These are phyloP conservation scores for Pulveroboletus frians DNA, from an alignment of 768 basidiomycete genomes.

Conservation along the genomic window DNA sequence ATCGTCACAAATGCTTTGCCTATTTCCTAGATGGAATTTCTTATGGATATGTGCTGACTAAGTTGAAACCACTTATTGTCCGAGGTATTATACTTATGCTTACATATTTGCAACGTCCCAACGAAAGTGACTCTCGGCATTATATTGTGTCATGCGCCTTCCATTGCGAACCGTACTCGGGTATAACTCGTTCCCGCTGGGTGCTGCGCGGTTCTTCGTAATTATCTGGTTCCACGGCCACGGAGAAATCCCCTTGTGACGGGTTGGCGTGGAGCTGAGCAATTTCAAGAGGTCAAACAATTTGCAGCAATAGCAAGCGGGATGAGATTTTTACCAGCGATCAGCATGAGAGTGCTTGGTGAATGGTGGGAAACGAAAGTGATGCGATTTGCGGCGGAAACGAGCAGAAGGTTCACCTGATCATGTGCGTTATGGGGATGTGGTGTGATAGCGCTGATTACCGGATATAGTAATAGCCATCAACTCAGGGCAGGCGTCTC, in stretches of 20 bases:
- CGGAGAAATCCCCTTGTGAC: neutral
- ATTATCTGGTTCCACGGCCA: neutral
- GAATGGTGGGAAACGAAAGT: conserved; percentile 5
- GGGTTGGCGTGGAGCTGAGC: neutral
- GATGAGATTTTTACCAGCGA: neutral
- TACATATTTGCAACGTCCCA: too few species aligned
- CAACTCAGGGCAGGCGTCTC: conserved; percentile 32
- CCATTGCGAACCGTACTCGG: too few species aligned
- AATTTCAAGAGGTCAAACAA: neutral
- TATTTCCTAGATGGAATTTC: too few species aligned
- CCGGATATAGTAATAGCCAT: conserved; percentile 15
- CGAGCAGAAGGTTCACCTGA: conserved; percentile 13
- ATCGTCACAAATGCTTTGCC: too few species aligned
- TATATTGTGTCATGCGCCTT: too few species aligned
- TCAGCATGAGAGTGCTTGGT: neutral
- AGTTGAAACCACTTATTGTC: too few species aligned
- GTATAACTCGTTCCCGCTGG: too few species aligned
- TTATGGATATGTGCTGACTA: too few species aligned
- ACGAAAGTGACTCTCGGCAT: too few species aligned
- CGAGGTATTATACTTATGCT: too few species aligned
- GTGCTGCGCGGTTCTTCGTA: too few species aligned
- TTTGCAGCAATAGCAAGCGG: neutral
- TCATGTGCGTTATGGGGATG: conserved; percentile 4
- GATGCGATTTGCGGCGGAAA: neutral
- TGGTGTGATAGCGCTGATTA: conserved; percentile 12